phyloP scores from a whole-genome alignment of 441 rosid species.

The Adansonia rubrostipa region DNA sequence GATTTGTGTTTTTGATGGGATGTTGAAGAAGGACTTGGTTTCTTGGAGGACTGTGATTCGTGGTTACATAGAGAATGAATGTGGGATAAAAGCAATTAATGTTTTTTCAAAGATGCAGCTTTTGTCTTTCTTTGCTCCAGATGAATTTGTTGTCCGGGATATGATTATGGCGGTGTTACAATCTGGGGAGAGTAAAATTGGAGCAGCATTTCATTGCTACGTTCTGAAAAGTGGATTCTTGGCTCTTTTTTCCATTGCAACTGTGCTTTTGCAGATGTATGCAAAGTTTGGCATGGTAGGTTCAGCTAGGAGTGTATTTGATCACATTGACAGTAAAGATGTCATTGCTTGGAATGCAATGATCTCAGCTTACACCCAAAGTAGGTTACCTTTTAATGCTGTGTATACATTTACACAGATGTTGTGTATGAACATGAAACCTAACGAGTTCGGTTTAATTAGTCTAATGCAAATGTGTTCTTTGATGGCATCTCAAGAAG shows the following conservation, averaged over 20 bases:
- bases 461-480: constrained; percentile 34
- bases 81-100: constrained; percentile 10
- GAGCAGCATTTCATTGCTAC: constrained; percentile 27
- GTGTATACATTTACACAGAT: constrained; percentile 31
- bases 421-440: constrained; percentile 30
- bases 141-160: constrained; percentile 17
- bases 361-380: constrained; percentile 35
- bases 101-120: constrained; percentile 13
- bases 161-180: constrained; percentile 16
- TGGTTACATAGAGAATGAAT: constrained; percentile 14
- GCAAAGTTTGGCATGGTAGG: constrained; percentile 23
- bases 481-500: constrained; percentile 28
- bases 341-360: constrained; percentile 39
- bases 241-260: constrained; percentile 24
- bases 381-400: constrained; percentile 32
- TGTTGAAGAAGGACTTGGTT: constrained; percentile 23
- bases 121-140: constrained; percentile 6
- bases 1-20: constrained; percentile 13
- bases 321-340: constrained; percentile 35
- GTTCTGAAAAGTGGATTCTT: constrained; percentile 26
- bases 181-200: constrained; percentile 21
- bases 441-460: constrained; percentile 35
- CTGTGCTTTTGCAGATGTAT: constrained; percentile 32
- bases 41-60: constrained; percentile 20
- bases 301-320: constrained; percentile 30